phyloP scores from a whole-genome alignment of 2,329 filamentous ascomycete species.

The Pseudogymnoascus sp. region DNA sequence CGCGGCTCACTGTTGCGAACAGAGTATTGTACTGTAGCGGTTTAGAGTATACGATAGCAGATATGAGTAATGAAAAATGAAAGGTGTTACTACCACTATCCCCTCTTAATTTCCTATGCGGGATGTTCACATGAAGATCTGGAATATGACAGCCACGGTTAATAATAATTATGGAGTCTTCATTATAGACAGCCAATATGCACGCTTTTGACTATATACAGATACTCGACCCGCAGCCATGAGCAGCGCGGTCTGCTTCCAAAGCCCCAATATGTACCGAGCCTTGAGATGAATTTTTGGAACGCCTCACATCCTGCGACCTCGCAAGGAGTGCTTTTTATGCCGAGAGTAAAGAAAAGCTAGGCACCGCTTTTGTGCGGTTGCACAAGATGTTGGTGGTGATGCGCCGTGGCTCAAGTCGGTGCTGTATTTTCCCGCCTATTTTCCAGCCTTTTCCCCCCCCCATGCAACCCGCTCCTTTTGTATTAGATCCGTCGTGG shows the following conservation, averaged over 20 bases:
- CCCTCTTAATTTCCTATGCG: not conserved
- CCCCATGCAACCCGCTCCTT: not conserved
- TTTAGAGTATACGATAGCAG: not conserved
- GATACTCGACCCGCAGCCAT: not conserved
- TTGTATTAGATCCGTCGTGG: slow-evolving; percentile 2
- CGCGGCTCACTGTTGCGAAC: not conserved
- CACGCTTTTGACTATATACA: slow-evolving; percentile 7
- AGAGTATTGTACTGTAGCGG: slow-evolving; percentile 9
- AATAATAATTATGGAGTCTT: not conserved
- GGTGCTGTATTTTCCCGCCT: slow-evolving; percentile 7
- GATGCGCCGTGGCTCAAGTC: slow-evolving; percentile 1
- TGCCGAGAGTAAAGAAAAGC: not conserved
- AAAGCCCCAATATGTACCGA: not conserved
- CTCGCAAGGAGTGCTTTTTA: slow-evolving; percentile 3
- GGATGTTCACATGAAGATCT: not conserved
- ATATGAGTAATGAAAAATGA: not conserved
- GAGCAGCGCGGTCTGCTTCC: not conserved
- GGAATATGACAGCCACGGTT: not conserved
- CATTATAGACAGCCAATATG: not conserved
- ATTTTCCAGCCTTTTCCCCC: not conserved
- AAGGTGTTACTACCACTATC: not conserved
- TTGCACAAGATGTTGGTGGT: not conserved
- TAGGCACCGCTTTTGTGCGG: not conserved
- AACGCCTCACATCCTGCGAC: slow-evolving; percentile 6
- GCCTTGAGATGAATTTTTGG: not conserved